phyloP scores from a whole-genome alignment of 2,329 filamentous ascomycete species.

The Blastomyces gilchristii region DNA sequence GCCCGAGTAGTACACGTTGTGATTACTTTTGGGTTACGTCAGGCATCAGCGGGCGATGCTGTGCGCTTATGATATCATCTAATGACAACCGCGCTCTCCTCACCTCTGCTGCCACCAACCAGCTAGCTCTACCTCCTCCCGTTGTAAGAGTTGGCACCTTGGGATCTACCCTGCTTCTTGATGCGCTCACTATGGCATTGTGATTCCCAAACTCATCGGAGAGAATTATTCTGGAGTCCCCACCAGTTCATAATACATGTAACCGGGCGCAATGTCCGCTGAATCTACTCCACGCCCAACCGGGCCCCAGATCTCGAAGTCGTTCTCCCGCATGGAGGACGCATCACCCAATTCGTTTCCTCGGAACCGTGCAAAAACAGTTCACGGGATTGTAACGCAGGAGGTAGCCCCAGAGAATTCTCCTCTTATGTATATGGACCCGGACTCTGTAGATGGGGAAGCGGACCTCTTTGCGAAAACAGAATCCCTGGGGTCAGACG shows the following conservation, averaged over 20 bases:
- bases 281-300: background rate
- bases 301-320: background rate
- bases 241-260: background rate
- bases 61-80: background rate
- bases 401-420: slow-evolving; percentile 12
- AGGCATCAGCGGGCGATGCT: background rate
- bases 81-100: background rate
- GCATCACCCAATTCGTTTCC: slow-evolving; percentile 13
- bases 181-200: background rate
- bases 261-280: background rate
- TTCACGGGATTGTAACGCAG: slow-evolving; percentile 11
- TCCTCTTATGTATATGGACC: slow-evolving; percentile 17
- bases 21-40: background rate
- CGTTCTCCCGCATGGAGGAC: slow-evolving; percentile 8
- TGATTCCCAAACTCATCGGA: background rate
- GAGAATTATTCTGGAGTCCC: background rate
- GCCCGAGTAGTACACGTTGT: background rate
- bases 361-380: slow-evolving; percentile 22
- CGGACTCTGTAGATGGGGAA: slow-evolving; percentile 18
- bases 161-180: background rate
- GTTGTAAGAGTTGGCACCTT: too few relatives aligned
- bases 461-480: slow-evolving; percentile 39
- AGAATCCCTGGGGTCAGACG: slow-evolving; percentile 21
- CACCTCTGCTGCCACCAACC: background rate
- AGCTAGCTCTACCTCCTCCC: too few relatives aligned